Percentiles rank a stretch among this genome's conserved stretches.
Evolutionary conservation across 1,139 yeast species (phyloP).

Genomic region (Lizanozyma gosingica): DNA sequence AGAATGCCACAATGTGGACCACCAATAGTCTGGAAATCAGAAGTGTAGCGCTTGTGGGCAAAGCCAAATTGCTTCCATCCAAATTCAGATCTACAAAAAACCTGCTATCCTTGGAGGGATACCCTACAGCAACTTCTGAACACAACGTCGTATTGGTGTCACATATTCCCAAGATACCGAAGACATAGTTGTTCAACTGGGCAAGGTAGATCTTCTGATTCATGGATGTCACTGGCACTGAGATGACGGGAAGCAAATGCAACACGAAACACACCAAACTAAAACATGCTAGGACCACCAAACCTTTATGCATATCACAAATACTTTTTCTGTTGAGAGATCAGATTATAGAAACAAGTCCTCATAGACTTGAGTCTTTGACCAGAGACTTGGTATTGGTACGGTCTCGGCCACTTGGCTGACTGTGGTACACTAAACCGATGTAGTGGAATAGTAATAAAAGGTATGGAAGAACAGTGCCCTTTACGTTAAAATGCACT

Average conservation of each 20-base stretch:
- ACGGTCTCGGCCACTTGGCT: no score
- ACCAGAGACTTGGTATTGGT: no score
- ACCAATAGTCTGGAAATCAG: conserved; percentile 35
- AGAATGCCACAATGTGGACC: conserved; percentile 37
- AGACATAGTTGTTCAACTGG: conserved; percentile 22
- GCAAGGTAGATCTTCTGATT: conserved; percentile 20
- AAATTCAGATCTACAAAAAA: conserved; percentile 10
- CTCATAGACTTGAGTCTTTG: no score
- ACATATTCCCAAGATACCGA: conserved; percentile 40
- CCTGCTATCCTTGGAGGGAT: conserved; percentile 19
- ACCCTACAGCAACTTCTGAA: conserved; percentile 29
- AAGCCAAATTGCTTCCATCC: conserved; percentile 12
- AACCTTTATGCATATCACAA: conserved; percentile 18
- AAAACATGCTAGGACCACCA: conserved; percentile 16
- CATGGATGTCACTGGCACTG: conserved; percentile 32
- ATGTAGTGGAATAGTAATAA: no score
- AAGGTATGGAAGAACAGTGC: no score
- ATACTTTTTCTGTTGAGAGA: not conserved
- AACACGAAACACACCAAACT: conserved; percentile 23
- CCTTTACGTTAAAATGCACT: no score
- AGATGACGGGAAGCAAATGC: conserved; percentile 33
- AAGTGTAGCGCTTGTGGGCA: conserved; percentile 32
- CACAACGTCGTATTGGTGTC: conserved; percentile 19
- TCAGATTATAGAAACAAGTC: no score
- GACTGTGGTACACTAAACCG: no score